These are phyloP conservation scores for Sphaerostilbella broomeana DNA, from an alignment of 2,329 filamentous ascomycete genomes.

Conservation along the genomic window DNA sequence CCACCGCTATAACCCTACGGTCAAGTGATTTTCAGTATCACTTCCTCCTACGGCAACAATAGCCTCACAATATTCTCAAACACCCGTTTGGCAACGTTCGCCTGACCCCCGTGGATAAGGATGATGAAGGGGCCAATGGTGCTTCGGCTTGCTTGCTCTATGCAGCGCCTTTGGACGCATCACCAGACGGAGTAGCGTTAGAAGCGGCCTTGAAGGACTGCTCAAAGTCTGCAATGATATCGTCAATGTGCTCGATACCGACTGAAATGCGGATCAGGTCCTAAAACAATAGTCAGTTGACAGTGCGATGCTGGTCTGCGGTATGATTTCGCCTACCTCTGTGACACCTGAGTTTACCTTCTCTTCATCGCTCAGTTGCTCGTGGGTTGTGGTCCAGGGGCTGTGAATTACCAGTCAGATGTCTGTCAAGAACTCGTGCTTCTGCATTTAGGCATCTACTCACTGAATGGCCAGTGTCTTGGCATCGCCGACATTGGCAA, in stretches of 20 bases:
- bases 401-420: conserved; percentile 18
- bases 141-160: too few species aligned
- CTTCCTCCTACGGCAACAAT: too few species aligned
- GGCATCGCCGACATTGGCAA: conserved; percentile 92
- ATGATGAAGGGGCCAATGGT: too few species aligned
- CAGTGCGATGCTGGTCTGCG: not conserved
- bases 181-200: too few species aligned
- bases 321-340: conserved; percentile 42
- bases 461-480: conserved; percentile 88
- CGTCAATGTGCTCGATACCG: conserved; percentile 93
- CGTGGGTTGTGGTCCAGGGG: conserved; percentile 91
- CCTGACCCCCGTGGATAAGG: too few species aligned
- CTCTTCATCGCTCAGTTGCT: conserved; percentile 82
- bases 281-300: conserved; percentile 29
- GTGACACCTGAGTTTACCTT: conserved; percentile 75
- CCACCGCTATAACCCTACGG: too few species aligned
- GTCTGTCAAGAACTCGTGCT: not conserved
- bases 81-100: too few species aligned
- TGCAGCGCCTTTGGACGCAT: too few species aligned
- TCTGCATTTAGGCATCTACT: conserved; percentile 16
- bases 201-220: conserved; percentile 68
- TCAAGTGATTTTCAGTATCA: too few species aligned
- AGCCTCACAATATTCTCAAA: too few species aligned
- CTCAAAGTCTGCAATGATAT: conserved; percentile 93
- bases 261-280: conserved; percentile 94